Percentiles rank a stretch among this genome's conserved stretches.
These are phyloP conservation scores for Begonia masoniana DNA, from an alignment of 306 rosid species.

Conservation along the genomic window DNA sequence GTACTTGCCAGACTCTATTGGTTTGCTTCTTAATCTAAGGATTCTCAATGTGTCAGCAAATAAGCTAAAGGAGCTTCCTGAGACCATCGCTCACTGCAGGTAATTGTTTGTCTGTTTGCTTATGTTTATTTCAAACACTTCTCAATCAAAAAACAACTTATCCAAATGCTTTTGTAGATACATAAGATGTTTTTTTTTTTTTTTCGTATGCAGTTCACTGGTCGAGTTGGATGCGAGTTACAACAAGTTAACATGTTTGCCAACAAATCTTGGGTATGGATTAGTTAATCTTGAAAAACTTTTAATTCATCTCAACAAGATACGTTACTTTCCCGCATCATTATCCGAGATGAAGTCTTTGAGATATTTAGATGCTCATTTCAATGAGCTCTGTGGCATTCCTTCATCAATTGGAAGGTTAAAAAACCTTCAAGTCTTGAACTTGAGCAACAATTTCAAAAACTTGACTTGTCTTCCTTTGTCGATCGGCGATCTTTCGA, in stretches of 20 bases:
- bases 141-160: too few species aligned
- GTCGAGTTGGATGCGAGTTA: constrained; percentile 84
- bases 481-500: constrained; percentile 60
- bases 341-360: constrained; percentile 67
- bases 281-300: constrained; percentile 50
- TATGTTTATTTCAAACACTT: background rate
- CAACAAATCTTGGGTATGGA: constrained; percentile 75
- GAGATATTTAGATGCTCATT: constrained; percentile 70
- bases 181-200: background rate
- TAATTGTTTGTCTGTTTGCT: constrained; percentile 7
- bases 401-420: constrained; percentile 60
- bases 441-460: constrained; percentile 65
- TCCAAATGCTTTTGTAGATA: too few species aligned
- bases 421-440: constrained; percentile 47
- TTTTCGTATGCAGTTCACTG: constrained; percentile 47
- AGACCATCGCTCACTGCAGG: constrained; percentile 69
- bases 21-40: constrained; percentile 58
- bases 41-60: constrained; percentile 56
- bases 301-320: constrained; percentile 57
- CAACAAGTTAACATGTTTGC: constrained; percentile 61
- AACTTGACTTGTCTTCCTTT: constrained; percentile 68
- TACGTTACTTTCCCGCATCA: constrained; percentile 69
- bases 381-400: constrained; percentile 67
- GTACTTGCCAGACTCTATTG: constrained; percentile 68
- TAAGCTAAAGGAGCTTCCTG: constrained; percentile 63